Evolutionary conservation across 2,329 filamentous ascomycete genomes (phyloP), one percentile per base, ranked within the genome.

Genomic region (Chrysosporium keratinophilum): DNA sequence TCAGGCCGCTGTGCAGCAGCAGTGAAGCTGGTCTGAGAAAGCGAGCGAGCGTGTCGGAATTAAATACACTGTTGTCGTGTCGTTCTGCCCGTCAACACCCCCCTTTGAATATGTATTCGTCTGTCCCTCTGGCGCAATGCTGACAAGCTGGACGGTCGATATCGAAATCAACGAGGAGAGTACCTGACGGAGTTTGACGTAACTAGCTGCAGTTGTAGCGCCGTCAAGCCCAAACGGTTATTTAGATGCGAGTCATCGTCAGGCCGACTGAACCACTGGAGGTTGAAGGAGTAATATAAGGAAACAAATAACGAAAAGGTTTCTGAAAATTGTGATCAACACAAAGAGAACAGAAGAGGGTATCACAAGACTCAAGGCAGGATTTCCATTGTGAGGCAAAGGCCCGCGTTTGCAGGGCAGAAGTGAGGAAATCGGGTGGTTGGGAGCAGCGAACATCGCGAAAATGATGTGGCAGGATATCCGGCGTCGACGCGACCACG

Each of bases 1-100:
- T 57, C 48, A 57, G 55, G 55, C 55, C 37, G 47, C 55, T 54
- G 35, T 52, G 47, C 48, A 54, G 43, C 37, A 31, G 33, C 17
- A 10, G 17, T 28, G 11, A n/a, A 37, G 11, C n/a, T n/a, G n/a
- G n/a, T 37, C n/a, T 7, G 23, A 28, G 23, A 7, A 28, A n/a
- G 14, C 5, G 39, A 41, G 39, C 5, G 39, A 41, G 39, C 12
- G 40, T 42, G 14, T 42, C 17, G 40, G 11, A 10, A 42, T 17
- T 14, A 42, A 17, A 7, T 37, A 37, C 3, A 7, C 35, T 15
- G 35, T 15, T 15, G 35, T 12, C n/a, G 12, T 15, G n/a, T 12
- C 35, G n/a, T 14, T 14, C 35, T 15, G 35, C 35, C n/a, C 35
- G 35, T 39, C 33, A 15, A 15, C 12, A 12, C 11, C 11, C n/a